Evolutionary conservation across 345 rosid genomes (phyloP).

Genomic region (Geranium brycei): DNA sequence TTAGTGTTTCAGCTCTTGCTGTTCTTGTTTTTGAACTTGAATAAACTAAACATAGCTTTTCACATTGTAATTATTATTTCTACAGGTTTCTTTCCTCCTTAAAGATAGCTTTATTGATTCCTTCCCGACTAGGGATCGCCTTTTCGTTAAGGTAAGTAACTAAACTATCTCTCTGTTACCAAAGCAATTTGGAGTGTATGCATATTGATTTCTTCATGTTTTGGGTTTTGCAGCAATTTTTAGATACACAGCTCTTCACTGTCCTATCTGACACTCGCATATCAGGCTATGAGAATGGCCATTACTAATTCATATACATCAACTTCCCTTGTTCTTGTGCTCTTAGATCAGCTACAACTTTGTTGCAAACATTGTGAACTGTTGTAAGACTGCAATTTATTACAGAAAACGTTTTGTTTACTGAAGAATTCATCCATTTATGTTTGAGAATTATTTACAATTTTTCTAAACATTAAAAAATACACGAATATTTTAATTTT

Average conservation of each 20-base stretch:
- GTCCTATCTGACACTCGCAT: conserved; percentile 58
- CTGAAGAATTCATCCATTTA: too few species aligned
- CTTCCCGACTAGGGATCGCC: conserved; percentile 58
- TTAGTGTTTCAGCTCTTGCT: conserved; percentile 16
- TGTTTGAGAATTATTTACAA: too few species aligned
- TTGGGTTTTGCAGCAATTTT: conserved; percentile 41
- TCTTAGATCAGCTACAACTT: background rate
- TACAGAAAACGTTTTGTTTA: too few species aligned
- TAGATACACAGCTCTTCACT: conserved; percentile 73
- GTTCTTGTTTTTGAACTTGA: background rate
- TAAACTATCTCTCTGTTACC: too few species aligned
- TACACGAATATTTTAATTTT: too few species aligned
- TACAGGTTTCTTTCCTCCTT: conserved; percentile 84
- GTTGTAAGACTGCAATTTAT: too few species aligned
- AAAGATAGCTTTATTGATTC: conserved; percentile 92
- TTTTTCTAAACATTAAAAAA: too few species aligned
- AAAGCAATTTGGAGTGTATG: background rate
- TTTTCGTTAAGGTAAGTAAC: conserved; percentile 58
- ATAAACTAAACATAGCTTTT: background rate
- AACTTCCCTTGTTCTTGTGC: too few species aligned
- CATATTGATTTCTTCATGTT: background rate
- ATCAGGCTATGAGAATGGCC: conserved; percentile 55
- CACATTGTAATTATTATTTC: conserved; percentile 1
- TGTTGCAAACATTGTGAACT: too few species aligned
- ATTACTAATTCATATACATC: conserved; percentile 14